phyloP scores from a whole-genome alignment of 345 rosid genomes.

The Erysimum cheiranthoides region DNA sequence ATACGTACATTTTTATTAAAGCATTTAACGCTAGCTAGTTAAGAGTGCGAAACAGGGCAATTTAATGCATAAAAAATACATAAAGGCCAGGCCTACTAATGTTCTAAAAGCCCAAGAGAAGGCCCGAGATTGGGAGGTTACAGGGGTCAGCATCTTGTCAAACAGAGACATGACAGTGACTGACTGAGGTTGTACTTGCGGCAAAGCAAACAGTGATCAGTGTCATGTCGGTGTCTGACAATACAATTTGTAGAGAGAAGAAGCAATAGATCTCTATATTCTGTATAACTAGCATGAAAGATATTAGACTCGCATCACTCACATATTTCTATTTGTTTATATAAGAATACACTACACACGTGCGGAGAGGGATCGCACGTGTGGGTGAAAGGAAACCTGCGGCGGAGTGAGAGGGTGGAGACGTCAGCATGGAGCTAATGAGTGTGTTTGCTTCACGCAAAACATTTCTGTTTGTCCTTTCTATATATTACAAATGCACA shows the following conservation, averaged over 20 bases:
- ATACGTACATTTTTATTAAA: neutral
- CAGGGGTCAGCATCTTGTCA: conserved; percentile 28
- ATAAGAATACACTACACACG: conserved; percentile 2
- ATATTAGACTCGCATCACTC: neutral
- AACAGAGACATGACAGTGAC: conserved; percentile 34
- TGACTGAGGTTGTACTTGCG: conserved; percentile 47
- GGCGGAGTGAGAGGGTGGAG: conserved; percentile 24
- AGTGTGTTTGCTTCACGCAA: conserved; percentile 46
- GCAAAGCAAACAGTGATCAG: conserved; percentile 44
- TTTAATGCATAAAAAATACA: too few relatives aligned
- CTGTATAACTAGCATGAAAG: neutral
- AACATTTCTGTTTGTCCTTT: conserved; percentile 30
- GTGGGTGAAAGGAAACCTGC: conserved; percentile 20
- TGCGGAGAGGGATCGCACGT: conserved; percentile 14
- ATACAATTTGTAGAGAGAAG: conserved; percentile 12
- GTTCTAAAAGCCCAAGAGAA: neutral
- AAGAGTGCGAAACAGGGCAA: neutral
- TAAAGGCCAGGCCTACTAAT: conserved; percentile 7
- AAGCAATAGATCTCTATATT: conserved; percentile 10
- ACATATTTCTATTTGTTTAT: neutral
- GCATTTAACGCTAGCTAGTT: neutral
- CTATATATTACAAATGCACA: neutral
- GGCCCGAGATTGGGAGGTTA: neutral
- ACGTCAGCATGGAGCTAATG: conserved; percentile 25
- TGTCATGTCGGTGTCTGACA: conserved; percentile 39